Evolutionary conservation across 2,329 filamentous ascomycete species (phyloP).

Genomic region (Exophiala sideris): DNA sequence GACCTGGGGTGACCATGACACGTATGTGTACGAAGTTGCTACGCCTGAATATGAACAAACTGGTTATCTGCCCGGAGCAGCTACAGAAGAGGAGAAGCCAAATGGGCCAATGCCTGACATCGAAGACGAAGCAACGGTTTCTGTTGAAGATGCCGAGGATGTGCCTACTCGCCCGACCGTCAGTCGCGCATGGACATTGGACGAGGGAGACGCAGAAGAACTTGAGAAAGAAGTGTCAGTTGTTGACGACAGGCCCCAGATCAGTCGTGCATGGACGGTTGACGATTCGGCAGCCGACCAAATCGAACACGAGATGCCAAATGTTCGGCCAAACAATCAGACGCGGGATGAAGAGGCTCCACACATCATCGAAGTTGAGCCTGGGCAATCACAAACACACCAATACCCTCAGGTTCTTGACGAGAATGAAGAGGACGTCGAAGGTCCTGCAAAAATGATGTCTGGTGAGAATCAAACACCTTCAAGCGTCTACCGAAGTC

Average conservation of each 20-base stretch:
- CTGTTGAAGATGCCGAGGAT: slow-evolving; percentile 50
- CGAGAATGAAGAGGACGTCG: background rate
- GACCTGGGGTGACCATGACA: slow-evolving; percentile 64
- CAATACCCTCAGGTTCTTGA: background rate
- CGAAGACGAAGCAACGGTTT: slow-evolving; percentile 46
- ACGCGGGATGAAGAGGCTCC: background rate
- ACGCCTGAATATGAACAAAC: slow-evolving; percentile 50
- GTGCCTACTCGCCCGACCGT: slow-evolving; percentile 8
- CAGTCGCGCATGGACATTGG: slow-evolving; percentile 22
- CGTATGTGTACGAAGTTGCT: slow-evolving; percentile 61
- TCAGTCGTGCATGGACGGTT: slow-evolving; percentile 20
- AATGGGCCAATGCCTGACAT: slow-evolving; percentile 27
- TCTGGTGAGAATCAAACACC: slow-evolving; percentile 30
- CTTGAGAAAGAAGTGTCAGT: slow-evolving; percentile 19
- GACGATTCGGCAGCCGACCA: slow-evolving; percentile 19
- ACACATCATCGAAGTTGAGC: background rate
- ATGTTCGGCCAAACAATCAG: background rate
- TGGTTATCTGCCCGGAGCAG: slow-evolving; percentile 28
- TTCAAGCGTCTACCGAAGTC: slow-evolving; percentile 45
- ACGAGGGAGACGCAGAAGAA: slow-evolving; percentile 16
- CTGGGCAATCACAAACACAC: background rate
- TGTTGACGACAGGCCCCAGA: slow-evolving; percentile 16
- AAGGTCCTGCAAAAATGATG: background rate
- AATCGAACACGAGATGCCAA: slow-evolving; percentile 6
- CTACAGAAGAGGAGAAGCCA: slow-evolving; percentile 17